phyloP scores from a whole-genome alignment of 331 rosid genomes.

The Telfairia occidentalis region DNA sequence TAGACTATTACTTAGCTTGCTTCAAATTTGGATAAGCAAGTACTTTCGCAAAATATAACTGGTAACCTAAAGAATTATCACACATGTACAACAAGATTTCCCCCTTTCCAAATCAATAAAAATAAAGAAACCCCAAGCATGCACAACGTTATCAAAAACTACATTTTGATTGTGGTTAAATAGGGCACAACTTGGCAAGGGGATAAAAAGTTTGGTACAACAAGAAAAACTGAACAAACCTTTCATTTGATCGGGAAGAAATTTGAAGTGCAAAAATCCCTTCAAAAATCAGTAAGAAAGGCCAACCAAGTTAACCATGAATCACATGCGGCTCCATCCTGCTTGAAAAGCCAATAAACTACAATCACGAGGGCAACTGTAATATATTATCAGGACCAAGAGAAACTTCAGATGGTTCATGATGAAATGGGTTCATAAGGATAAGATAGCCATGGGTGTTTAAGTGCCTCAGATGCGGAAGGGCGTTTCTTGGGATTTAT shows the following conservation, averaged over 20 bases:
- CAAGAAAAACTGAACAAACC: slow-evolving; percentile 40
- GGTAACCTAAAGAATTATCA: slow-evolving; percentile 60
- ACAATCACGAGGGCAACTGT: slow-evolving; percentile 19
- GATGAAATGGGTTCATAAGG: slow-evolving; percentile 97
- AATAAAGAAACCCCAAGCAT: slow-evolving; percentile 31
- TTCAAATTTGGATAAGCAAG: slow-evolving; percentile 18
- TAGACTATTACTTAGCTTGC: neutral
- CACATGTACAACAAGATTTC: slow-evolving; percentile 55
- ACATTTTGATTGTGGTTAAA: slow-evolving; percentile 42
- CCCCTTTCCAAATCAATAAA: slow-evolving; percentile 30
- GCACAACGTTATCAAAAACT: slow-evolving; percentile 34
- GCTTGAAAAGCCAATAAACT: slow-evolving; percentile 17
- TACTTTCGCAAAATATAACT: slow-evolving; percentile 34
- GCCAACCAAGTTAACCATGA: slow-evolving; percentile 25
- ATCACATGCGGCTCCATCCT: slow-evolving; percentile 29
- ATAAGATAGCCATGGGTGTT: slow-evolving; percentile 94
- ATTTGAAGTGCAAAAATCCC: slow-evolving; percentile 30
- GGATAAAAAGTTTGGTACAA: slow-evolving; percentile 23
- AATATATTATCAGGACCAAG: slow-evolving; percentile 15
- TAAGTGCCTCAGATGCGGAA: slow-evolving; percentile 80
- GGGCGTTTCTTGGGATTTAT: slow-evolving; percentile 89
- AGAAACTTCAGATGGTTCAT: slow-evolving; percentile 28
- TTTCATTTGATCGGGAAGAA: slow-evolving; percentile 34
- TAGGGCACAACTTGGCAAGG: slow-evolving; percentile 35
- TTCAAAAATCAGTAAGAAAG: slow-evolving; percentile 35